Evolutionary conservation across 768 basidiomycete genomes (phyloP).

Genomic region (Pulveroboletus sp.): DNA sequence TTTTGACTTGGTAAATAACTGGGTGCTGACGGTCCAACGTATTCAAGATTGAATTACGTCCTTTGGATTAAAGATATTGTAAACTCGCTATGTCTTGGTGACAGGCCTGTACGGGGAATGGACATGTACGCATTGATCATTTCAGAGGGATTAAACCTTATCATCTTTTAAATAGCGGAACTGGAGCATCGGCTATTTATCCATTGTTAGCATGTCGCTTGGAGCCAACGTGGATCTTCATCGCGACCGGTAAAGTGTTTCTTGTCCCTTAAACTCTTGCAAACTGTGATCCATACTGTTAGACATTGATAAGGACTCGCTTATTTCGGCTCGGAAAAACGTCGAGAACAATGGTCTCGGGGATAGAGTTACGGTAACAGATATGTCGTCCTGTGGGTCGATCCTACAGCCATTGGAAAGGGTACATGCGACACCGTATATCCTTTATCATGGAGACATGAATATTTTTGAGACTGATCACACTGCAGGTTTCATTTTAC

Average conservation of each 20-base stretch:
- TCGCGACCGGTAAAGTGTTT: slow-evolving; percentile 61
- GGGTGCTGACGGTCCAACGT: background rate
- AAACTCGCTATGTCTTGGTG: slow-evolving; percentile 23
- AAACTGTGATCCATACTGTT: background rate
- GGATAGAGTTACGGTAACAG: slow-evolving; percentile 48
- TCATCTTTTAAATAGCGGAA: slow-evolving; percentile 54
- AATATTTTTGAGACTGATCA: background rate
- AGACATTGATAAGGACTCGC: slow-evolving; percentile 75
- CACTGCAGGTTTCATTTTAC: slow-evolving; percentile 62
- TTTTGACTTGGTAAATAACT: background rate
- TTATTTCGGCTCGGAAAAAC: slow-evolving; percentile 53
- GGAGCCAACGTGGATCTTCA: slow-evolving; percentile 53
- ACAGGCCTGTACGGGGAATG: slow-evolving; percentile 45
- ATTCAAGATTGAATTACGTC: slow-evolving; percentile 75
- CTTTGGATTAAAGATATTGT: slow-evolving; percentile 81
- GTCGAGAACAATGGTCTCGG: slow-evolving; percentile 54
- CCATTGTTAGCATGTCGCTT: slow-evolving; percentile 67
- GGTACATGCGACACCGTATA: slow-evolving; percentile 4
- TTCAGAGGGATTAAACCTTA: background rate
- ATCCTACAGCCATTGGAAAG: slow-evolving; percentile 40
- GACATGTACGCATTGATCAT: slow-evolving; percentile 59
- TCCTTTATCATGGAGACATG: background rate
- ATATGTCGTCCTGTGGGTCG: slow-evolving; percentile 33
- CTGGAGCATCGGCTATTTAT: slow-evolving; percentile 89
- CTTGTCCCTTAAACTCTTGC: background rate